Base-by-base conservation (phyloP, 106 monocot species). In the Phalaenopsis aphrodite region DNA sequence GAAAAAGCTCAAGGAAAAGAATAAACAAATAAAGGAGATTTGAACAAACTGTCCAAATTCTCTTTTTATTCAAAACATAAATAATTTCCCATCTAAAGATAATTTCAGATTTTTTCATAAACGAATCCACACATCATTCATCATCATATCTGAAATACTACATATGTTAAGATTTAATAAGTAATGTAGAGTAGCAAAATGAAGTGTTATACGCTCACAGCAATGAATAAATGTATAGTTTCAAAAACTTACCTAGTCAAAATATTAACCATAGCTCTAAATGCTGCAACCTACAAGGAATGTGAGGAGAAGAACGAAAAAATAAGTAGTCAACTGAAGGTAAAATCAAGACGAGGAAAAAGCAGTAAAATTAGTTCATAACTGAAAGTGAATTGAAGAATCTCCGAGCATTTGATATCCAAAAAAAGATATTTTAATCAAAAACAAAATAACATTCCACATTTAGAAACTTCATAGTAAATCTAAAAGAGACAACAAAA, bases 251-350 rank as follows among this genome's bases (percentile, higher is more conserved):
- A 99, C 99, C 99, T 79, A 52, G 95, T 99, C 58, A 99, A 84
- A 66, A 99, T 99, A 86, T 99, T 99, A 43, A 99, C 99, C 95
- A 99, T 95, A 41, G 99, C 93, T 37, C 99, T 89, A 88, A 99
- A 99, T 43, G 99, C 99, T 67, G 99, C 99, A 86, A 99, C 99
- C 99, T 99, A 85, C 78, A 88, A 74, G 52, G 5, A 79, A 79
- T 37, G 7, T 65, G 48, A 39, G n/a, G 12, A 48, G 23, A 47
- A 76, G 5, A 24, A 23, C 16, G 42, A 49, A 76, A 76, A 48
- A 49, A 49, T 8, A 76, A 49, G 76, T 45, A 43, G n/a, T 8
- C 74, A 74, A 10, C 19, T 39, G 10, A 68, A 8, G 23, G 41
- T 10, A 69, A 81, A 41, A 78, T 30, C 9, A 55, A 68, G 17